Conservation (phyloP, 805 yeast genomes). For the Kurtzmaniella cleridarum region DNA sequence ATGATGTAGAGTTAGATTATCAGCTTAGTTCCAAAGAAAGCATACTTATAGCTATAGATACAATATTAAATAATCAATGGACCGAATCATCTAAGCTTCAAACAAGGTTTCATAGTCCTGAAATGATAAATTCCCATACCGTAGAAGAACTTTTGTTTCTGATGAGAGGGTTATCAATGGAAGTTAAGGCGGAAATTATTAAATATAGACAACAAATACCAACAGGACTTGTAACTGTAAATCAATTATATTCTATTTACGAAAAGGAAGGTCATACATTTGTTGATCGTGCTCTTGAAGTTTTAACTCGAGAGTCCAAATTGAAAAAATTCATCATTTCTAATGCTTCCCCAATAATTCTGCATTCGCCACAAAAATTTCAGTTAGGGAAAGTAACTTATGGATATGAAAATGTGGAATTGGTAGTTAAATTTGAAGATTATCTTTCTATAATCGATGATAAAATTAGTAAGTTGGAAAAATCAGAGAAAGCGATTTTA, state of each 20-base stretch:
- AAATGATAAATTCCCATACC: conserved; percentile 6
- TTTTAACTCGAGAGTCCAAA: conserved; percentile 28
- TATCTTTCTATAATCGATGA: conserved; percentile 11
- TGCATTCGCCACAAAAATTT: conserved; percentile 25
- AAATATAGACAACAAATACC: conserved; percentile 35
- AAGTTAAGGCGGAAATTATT: conserved; percentile 30
- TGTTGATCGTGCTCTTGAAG: conserved; percentile 43
- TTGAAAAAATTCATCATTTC: conserved; percentile 37
- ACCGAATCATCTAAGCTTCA: conserved; percentile 28
- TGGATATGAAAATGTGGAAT: conserved; percentile 39
- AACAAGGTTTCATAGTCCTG: conserved; percentile 14
- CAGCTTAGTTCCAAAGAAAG: conserved; percentile 27
- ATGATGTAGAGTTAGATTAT: conserved; percentile 36
- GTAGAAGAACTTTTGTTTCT: conserved; percentile 27
- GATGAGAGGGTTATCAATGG: conserved; percentile 28
- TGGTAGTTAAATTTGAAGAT: conserved; percentile 21
- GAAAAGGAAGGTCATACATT: conserved; percentile 41
- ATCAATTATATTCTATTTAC: conserved; percentile 47
- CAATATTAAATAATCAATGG: conserved; percentile 33
- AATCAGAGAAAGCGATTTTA: conserved; percentile 10
- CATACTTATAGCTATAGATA: conserved; percentile 25
- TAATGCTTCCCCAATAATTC: conserved; percentile 41
- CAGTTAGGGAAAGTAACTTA: conserved; percentile 34
- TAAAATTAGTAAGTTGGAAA: conserved; percentile 6
- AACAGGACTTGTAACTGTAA: conserved; percentile 33